phyloP scores from a whole-genome alignment of 257 asterid genomes.

The Penstemon barbatus region DNA sequence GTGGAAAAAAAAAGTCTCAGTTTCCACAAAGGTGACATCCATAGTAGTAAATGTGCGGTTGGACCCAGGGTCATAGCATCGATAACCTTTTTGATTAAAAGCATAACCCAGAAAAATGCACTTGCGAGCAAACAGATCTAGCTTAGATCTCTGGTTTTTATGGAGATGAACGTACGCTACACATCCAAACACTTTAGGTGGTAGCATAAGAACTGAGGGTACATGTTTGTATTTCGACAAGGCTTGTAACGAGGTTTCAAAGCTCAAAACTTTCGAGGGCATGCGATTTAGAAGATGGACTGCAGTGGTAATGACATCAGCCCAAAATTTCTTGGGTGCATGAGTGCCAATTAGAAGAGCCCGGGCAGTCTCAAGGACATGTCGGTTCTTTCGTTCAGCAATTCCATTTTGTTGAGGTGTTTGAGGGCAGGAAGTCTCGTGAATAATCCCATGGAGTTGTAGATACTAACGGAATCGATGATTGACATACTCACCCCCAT shows the following conservation, averaged over 20 bases:
- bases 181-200: neutral
- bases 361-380: no score
- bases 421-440: no score
- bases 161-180: neutral
- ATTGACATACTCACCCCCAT: no score
- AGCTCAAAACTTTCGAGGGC: neutral
- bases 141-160: neutral
- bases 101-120: neutral
- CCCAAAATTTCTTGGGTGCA: no score
- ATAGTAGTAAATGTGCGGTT: neutral
- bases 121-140: neutral
- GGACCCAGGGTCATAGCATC: neutral
- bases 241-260: neutral
- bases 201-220: neutral
- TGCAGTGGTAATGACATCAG: no score
- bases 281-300: neutral
- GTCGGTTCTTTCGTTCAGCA: no score
- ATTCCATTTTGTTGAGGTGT: no score
- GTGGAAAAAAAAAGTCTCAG: neutral
- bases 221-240: neutral
- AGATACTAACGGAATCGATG: no score
- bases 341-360: no score
- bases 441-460: no score
- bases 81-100: neutral
- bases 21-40: neutral